Conservation (phyloP, 2,329 filamentous ascomycete genomes). For the Neonectria punicea region DNA sequence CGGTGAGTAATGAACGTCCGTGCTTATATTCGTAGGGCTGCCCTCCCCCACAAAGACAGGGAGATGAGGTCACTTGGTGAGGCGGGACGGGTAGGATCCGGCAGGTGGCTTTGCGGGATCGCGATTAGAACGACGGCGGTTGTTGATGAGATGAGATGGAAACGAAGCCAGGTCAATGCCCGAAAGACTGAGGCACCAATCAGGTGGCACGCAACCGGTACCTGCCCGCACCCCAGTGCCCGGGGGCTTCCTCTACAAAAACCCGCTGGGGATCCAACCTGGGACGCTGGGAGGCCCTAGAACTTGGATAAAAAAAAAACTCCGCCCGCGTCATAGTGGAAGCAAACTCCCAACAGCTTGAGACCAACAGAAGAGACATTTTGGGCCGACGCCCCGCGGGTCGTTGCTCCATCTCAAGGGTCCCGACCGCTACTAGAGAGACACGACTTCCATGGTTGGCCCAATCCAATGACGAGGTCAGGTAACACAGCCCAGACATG, state of each 20-base stretch:
- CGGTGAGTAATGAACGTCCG: neutral
- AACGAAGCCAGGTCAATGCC: slow-evolving; percentile 3
- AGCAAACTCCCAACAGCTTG: neutral
- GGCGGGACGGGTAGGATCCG: slow-evolving; percentile 7
- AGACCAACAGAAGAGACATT: neutral
- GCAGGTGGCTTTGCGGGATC: slow-evolving; percentile 9
- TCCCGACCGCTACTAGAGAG: neutral
- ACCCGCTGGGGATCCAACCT: neutral
- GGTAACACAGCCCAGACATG: neutral
- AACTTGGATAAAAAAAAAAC: neutral
- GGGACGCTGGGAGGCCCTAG: neutral
- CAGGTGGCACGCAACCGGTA: neutral
- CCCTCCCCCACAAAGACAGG: slow-evolving; percentile 6
- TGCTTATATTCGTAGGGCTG: slow-evolving; percentile 12
- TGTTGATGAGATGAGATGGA: slow-evolving; percentile 14
- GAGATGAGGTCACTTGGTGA: slow-evolving; percentile 2
- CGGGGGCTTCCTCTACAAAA: neutral
- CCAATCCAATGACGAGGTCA: neutral
- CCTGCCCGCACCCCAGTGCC: neutral
- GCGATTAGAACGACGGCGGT: slow-evolving; percentile 3
- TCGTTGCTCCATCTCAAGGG: neutral
- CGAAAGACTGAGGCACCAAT: slow-evolving; percentile 2
- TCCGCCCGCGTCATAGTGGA: neutral
- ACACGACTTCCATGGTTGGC: neutral
- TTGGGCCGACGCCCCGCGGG: neutral